Conservation (phyloP, 495 filamentous ascomycete genomes). For the Aspergillus homomorphus region DNA sequence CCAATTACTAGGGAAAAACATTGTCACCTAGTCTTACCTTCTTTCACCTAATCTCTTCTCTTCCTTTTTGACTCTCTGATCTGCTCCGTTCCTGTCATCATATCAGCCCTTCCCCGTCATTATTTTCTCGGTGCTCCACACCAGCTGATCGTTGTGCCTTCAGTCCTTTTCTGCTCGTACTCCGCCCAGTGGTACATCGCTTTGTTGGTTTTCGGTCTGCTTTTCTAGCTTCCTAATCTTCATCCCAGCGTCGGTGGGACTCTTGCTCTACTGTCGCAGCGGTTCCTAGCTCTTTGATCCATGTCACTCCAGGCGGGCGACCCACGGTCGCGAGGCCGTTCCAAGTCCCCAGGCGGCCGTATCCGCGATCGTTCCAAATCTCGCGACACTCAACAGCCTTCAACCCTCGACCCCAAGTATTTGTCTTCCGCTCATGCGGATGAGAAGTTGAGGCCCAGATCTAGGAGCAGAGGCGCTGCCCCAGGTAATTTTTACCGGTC, state of each 20-base stretch:
- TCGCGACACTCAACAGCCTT: constrained; percentile 44
- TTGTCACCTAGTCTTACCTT: background rate
- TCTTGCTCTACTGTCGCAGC: constrained; percentile 5
- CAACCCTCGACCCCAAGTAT: constrained; percentile 25
- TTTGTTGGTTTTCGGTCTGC: constrained; percentile 9
- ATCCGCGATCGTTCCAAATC: constrained; percentile 47
- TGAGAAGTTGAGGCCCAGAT: constrained; percentile 20
- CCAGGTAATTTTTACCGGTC: constrained; percentile 37
- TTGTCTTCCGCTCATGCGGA: constrained; percentile 24
- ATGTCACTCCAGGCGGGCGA: constrained; percentile 57
- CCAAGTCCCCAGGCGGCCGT: constrained; percentile 54
- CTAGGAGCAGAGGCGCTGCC: constrained; percentile 20
- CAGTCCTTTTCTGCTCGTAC: too few species aligned
- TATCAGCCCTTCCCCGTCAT: constrained; percentile 22
- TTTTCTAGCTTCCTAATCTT: background rate
- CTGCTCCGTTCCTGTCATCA: constrained; percentile 17
- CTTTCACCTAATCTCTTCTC: background rate
- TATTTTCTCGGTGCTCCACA: constrained; percentile 8
- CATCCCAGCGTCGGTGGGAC: constrained; percentile 1
- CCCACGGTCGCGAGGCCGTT: constrained; percentile 57
- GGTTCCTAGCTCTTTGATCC: constrained; percentile 13
- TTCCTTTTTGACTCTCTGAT: constrained; percentile 14
- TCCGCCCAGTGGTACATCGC: constrained; percentile 13
- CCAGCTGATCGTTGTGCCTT: background rate
- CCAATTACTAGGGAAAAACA: background rate